These are phyloP conservation scores for Microthyrium microscopicum DNA, from an alignment of 2,329 filamentous ascomycete species.

Conservation along the genomic window DNA sequence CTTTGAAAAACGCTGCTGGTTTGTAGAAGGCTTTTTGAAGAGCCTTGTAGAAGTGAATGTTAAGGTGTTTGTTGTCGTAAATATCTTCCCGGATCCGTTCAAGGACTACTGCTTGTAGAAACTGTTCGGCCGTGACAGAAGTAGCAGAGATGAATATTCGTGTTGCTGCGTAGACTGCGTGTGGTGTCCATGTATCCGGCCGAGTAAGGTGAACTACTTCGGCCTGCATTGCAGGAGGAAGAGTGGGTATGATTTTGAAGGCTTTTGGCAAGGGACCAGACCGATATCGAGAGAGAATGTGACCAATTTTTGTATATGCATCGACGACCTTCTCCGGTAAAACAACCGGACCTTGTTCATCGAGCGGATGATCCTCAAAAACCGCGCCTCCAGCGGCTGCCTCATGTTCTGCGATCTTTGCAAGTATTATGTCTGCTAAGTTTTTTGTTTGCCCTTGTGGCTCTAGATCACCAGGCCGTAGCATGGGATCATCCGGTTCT, in stretches of 20 bases:
- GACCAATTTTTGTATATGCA: slow-evolving; percentile 76
- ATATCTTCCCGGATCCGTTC: slow-evolving; percentile 90
- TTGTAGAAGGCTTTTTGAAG: slow-evolving; percentile 90
- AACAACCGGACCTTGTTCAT: slow-evolving; percentile 55
- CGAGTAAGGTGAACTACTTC: slow-evolving; percentile 47
- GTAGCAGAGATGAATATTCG: slow-evolving; percentile 82
- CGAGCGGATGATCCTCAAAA: slow-evolving; percentile 31
- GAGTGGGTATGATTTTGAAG: slow-evolving; percentile 87
- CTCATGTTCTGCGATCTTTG: slow-evolving; percentile 88
- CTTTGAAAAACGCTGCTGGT: slow-evolving; percentile 92
- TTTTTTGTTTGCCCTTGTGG: slow-evolving; percentile 38
- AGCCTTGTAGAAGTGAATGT: slow-evolving; percentile 86
- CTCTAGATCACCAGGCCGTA: slow-evolving; percentile 13
- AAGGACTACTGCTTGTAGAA: slow-evolving; percentile 73
- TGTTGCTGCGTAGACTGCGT: slow-evolving; percentile 76
- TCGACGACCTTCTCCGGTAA: slow-evolving; percentile 84
- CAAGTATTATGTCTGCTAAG: slow-evolving; percentile 78
- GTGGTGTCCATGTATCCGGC: slow-evolving; percentile 61
- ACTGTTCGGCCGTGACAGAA: slow-evolving; percentile 63
- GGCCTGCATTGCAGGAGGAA: slow-evolving; percentile 84
- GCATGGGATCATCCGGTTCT: slow-evolving; percentile 19
- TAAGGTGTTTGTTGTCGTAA: slow-evolving; percentile 61
- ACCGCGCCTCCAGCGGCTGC: slow-evolving; percentile 38
- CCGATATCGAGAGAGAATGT: slow-evolving; percentile 83
- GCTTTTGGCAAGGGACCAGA: slow-evolving; percentile 94